Base-by-base conservation (phyloP, 73 alveolate genomes). In the Stentor roeselii region DNA sequence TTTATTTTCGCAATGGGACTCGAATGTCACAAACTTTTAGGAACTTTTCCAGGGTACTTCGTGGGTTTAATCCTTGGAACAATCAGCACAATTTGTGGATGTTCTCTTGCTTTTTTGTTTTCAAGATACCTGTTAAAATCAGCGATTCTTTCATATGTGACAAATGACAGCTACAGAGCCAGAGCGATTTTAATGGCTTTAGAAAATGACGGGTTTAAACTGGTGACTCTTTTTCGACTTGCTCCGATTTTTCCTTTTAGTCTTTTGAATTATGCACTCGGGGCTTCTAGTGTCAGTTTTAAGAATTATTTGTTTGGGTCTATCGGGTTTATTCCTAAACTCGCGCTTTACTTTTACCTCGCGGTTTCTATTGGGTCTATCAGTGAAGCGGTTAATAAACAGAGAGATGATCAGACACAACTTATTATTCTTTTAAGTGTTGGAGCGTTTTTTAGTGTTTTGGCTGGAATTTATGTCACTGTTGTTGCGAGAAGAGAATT, bases 291-390 rank as follows among this genome's bases (percentile, higher is more conserved):
- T 35, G 30, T 76, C 75, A 78, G 60, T 38, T 39, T 76, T 39
- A 21, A n/a, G 34, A 21, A n/a, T 27, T 76, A 21, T 41, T 37
- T 76, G 6, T 21, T 76, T 0, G 84, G 84, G 1, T 27, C n/a
- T 1, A 0, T 76, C 6, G 67, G 84, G 39, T 32, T 76, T 30
- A 76, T 76, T 2, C 84, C 84, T n/a, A 30, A n/a, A 76, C 21
- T 39, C 39, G 78, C 84, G n/a, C 60, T 76, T 11, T 76, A 39
- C 39, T 14, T 37, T 67, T 76, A 76, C 39, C 32, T 76, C 39
- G 76, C 75, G 21, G 84, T 76, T 1, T 27, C 36, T 40, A 37
- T 76, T 15, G 76, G 76, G 40, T 76, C 84, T 37, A 40, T 76
- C 21, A 15, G 31, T 27, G 84, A 76, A 1, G 84, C 84, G 0